A percentile compares a stretch with the other conserved stretches of the same genome.
Conservation (phyloP, 345 rosid species). For the Camelina neglecta region DNA sequence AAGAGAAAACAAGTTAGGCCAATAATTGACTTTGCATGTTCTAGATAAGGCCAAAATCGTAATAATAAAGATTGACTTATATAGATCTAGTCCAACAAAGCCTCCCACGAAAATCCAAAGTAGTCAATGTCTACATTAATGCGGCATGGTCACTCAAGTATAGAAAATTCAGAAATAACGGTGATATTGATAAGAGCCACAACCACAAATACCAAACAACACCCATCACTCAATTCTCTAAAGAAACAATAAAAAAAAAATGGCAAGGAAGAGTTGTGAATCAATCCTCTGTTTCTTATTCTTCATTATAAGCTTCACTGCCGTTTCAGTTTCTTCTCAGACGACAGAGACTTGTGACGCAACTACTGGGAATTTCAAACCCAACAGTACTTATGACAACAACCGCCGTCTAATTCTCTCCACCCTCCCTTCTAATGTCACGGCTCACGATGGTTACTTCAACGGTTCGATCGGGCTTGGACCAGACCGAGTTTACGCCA, state of each 20-base stretch:
- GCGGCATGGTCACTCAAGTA: too few relatives aligned
- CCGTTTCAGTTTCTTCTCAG: conserved; percentile 30
- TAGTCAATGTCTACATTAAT: not conserved
- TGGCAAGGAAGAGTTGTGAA: conserved; percentile 24
- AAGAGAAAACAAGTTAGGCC: not conserved
- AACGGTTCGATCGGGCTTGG: not conserved
- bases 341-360: conserved; percentile 6
- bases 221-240: not conserved
- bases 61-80: not conserved
- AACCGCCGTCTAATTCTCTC: conserved; percentile 41
- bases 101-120: not conserved
- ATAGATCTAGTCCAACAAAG: not conserved
- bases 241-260: not conserved
- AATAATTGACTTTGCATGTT: not conserved
- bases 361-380: conserved; percentile 16
- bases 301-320: conserved; percentile 17
- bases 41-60: not conserved
- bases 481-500: not conserved
- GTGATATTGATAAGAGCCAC: not conserved
- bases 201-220: not conserved
- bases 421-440: conserved; percentile 26
- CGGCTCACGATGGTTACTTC: conserved; percentile 2
- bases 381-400: conserved; percentile 36
- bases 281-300: conserved; percentile 27
- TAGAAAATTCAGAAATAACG: not conserved